Evolutionary conservation across 805 yeast genomes (phyloP).

Genomic region (Sugiyamaella smithiae): DNA sequence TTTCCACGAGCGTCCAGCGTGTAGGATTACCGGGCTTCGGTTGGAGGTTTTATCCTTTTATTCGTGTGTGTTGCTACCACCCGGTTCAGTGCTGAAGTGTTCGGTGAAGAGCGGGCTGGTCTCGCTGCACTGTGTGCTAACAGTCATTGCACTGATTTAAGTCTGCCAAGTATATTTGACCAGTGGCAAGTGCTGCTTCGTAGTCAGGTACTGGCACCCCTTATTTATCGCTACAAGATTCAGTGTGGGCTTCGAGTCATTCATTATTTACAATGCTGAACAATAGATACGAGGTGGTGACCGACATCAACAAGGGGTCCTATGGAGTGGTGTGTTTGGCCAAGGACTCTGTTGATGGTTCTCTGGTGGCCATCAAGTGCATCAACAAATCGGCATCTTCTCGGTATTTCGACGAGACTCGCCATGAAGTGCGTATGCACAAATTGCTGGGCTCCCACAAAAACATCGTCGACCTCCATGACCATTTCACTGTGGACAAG

Average conservation of each 20-base stretch:
- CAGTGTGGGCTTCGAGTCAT: no score
- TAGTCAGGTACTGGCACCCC: no score
- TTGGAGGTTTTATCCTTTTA: neutral
- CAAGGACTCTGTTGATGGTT: constrained; percentile 52
- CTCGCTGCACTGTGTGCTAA: no score
- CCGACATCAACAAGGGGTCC: constrained; percentile 78
- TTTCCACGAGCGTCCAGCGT: no score
- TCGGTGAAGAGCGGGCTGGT: no score
- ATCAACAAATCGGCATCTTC: constrained; percentile 35
- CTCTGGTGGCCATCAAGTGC: constrained; percentile 80
- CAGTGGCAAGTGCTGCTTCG: no score
- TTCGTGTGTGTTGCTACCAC: neutral
- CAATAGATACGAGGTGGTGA: constrained; percentile 60
- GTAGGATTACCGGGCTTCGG: neutral
- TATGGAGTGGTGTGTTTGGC: constrained; percentile 91
- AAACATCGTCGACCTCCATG: constrained; percentile 71
- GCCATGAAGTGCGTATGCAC: constrained; percentile 68
- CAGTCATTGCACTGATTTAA: no score
- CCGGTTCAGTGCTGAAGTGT: no score
- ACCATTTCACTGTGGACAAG: constrained; percentile 58
- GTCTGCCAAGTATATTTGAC: no score
- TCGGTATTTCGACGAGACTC: constrained; percentile 22
- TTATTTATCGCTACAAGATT: no score
- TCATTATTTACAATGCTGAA: no score
- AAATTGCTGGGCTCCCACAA: constrained; percentile 73